These are phyloP conservation scores for Epichloe brachyelytri DNA, from an alignment of 2,329 filamentous ascomycete genomes.

Conservation along the genomic window DNA sequence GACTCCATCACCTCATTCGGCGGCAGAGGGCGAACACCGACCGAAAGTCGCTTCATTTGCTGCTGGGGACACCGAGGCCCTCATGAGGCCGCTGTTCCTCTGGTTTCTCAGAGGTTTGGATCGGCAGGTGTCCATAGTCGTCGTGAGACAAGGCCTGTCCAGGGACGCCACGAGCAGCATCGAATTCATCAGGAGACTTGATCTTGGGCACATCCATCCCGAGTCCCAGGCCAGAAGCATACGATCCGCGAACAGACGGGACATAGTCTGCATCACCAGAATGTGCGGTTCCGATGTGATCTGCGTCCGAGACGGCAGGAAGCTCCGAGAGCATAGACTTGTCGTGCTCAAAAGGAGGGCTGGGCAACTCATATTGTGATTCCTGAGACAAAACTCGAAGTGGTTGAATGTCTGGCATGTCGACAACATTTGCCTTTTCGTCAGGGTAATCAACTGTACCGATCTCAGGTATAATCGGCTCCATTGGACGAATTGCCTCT, in stretches of 20 bases:
- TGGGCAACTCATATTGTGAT: slow-evolving; percentile 11
- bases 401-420: slow-evolving; percentile 16
- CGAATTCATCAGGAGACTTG: slow-evolving; percentile 11
- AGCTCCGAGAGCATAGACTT: slow-evolving; percentile 8
- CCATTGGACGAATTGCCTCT: slow-evolving; percentile 16
- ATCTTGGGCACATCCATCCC: slow-evolving; percentile 23
- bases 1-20: slow-evolving; percentile 65
- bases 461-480: slow-evolving; percentile 26
- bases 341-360: slow-evolving; percentile 10
- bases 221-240: slow-evolving; percentile 20
- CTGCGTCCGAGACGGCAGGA: slow-evolving; percentile 6
- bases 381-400: slow-evolving; percentile 18
- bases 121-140: slow-evolving; percentile 12
- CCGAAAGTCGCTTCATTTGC: slow-evolving; percentile 47
- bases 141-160: slow-evolving; percentile 6
- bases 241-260: slow-evolving; percentile 15
- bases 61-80: slow-evolving; percentile 38
- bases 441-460: slow-evolving; percentile 21
- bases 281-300: slow-evolving; percentile 10
- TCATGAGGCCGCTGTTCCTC: slow-evolving; percentile 20
- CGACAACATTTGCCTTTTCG: slow-evolving; percentile 11
- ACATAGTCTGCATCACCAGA: slow-evolving; percentile 10
- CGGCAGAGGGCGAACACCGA: slow-evolving; percentile 72
- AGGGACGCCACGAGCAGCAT: slow-evolving; percentile 5
- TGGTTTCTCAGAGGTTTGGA: slow-evolving; percentile 20